Evolutionary conservation across 148 eudicot genomes (phyloP).

Genomic region (Silene latifolia): DNA sequence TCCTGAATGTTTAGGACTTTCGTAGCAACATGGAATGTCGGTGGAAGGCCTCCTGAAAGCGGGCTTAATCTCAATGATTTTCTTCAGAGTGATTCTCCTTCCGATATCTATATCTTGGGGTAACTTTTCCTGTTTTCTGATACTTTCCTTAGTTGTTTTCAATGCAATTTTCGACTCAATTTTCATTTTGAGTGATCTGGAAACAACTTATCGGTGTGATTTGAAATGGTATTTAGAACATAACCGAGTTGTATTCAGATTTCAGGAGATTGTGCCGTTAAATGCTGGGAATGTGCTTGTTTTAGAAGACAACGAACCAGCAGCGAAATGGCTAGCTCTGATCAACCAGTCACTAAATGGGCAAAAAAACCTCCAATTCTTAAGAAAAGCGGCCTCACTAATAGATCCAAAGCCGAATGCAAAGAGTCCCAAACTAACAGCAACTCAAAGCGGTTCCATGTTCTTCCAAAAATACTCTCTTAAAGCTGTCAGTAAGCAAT

Average conservation of each 20-base stretch:
- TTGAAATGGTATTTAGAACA: too few relatives aligned
- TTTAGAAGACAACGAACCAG: constrained; percentile 64
- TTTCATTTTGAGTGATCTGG: neutral
- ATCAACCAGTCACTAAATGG: constrained; percentile 54
- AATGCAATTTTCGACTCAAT: neutral
- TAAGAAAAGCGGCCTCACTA: constrained; percentile 29
- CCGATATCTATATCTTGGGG: constrained; percentile 68
- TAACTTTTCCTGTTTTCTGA: constrained; percentile 21
- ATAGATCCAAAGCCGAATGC: constrained; percentile 20
- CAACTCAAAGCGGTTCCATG: constrained; percentile 29
- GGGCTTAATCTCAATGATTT: constrained; percentile 54
- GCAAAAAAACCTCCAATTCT: constrained; percentile 17
- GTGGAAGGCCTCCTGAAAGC: constrained; percentile 52
- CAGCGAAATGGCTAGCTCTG: constrained; percentile 61
- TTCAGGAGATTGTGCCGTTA: constrained; percentile 74
- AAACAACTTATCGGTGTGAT: too few relatives aligned
- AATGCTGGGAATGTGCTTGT: constrained; percentile 80
- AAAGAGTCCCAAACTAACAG: constrained; percentile 21
- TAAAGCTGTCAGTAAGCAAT: constrained; percentile 48
- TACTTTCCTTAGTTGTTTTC: neutral
- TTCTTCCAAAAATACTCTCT: constrained; percentile 55
- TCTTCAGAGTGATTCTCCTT: constrained; percentile 44
- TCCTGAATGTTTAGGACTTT: constrained; percentile 34
- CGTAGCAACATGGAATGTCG: constrained; percentile 72
- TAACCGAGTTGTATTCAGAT: constrained; percentile 27